These are phyloP conservation scores for Brassica incana DNA, from an alignment of 345 rosid genomes.

Conservation along the genomic window DNA sequence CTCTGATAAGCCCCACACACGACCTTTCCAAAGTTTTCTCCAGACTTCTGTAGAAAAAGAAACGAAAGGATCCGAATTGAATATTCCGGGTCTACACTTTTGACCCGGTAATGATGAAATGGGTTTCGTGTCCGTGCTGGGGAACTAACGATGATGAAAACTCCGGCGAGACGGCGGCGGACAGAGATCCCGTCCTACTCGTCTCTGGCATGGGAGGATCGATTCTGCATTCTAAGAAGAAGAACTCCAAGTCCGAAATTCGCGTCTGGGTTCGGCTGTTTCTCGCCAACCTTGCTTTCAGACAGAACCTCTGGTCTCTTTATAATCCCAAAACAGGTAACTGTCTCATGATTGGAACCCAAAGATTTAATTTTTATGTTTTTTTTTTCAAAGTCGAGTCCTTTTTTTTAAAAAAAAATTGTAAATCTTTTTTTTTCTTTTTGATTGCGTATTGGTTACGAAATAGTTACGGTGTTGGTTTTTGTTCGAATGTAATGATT, in stretches of 20 bases:
- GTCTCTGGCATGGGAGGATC: conserved; percentile 87
- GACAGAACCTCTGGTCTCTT: conserved; percentile 73
- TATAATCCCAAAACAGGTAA: conserved; percentile 77
- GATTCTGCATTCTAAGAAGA: conserved; percentile 68
- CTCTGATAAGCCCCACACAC: conserved; percentile 26
- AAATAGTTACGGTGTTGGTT: background rate
- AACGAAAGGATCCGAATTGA: conserved; percentile 15
- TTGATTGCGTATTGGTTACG: background rate
- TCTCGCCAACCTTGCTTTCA: conserved; percentile 76
- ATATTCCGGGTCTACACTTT: conserved; percentile 16
- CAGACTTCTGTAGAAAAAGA: conserved; percentile 17
- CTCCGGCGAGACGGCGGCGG: conserved; percentile 22
- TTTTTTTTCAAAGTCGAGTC: background rate
- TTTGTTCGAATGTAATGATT: background rate
- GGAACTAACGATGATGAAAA: conserved; percentile 26
- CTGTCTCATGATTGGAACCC: background rate
- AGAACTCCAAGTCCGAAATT: conserved; percentile 49
- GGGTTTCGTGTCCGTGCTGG: conserved; percentile 57
- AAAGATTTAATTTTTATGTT: background rate
- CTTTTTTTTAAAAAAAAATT: background rate
- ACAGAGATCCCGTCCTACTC: conserved; percentile 65
- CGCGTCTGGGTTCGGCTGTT: conserved; percentile 90
- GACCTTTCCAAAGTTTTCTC: background rate
- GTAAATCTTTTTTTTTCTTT: background rate
- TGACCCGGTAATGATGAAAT: conserved; percentile 31